A percentile compares a stretch with the other conserved stretches of the same genome.
Conservation (phyloP, 2,329 filamentous ascomycete genomes). For the Epichloe bromicola region DNA sequence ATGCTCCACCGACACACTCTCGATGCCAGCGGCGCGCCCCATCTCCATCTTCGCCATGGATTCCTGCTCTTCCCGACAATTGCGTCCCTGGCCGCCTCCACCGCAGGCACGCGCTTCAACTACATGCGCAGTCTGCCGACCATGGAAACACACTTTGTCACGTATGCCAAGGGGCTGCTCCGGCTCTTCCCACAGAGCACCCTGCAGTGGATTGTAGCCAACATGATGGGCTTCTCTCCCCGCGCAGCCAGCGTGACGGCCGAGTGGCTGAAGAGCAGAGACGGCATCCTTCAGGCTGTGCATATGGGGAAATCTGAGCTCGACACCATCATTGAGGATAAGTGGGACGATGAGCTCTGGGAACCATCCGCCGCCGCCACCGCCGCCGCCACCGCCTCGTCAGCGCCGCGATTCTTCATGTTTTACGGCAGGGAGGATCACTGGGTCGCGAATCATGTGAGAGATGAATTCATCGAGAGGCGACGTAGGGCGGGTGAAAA, state of each 20-base stretch:
- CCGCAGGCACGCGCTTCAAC: conserved; percentile 37
- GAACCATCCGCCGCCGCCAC: conserved; percentile 19
- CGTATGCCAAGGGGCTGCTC: conserved; percentile 29
- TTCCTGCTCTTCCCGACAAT: conserved; percentile 65
- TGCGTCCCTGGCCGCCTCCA: conserved; percentile 53
- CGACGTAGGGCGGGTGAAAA: conserved; percentile 18
- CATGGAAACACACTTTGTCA: conserved; percentile 27
- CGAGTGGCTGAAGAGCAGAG: conserved; percentile 39
- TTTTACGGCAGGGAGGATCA: conserved; percentile 48
- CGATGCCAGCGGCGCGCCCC: conserved; percentile 18
- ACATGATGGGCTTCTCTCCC: conserved; percentile 33
- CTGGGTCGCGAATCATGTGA: conserved; percentile 45
- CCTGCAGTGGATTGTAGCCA: conserved; percentile 30
- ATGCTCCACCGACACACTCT: conserved; percentile 44
- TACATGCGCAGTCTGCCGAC: conserved; percentile 28
- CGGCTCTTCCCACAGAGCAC: conserved; percentile 24
- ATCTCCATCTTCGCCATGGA: conserved; percentile 34
- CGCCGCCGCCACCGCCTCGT: conserved; percentile 1
- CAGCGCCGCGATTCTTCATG: conserved; percentile 39
- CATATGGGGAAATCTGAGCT: conserved; percentile 49
- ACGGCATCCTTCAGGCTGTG: conserved; percentile 47
- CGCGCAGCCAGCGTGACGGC: conserved; percentile 37
- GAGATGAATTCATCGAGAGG: conserved; percentile 39
- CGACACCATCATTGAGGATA: conserved; percentile 42
- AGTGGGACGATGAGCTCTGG: conserved; percentile 48